Evolutionary conservation across 371 early-diverging fungal genomes (phyloP).

Genomic region (Apophysomyces variabilis): DNA sequence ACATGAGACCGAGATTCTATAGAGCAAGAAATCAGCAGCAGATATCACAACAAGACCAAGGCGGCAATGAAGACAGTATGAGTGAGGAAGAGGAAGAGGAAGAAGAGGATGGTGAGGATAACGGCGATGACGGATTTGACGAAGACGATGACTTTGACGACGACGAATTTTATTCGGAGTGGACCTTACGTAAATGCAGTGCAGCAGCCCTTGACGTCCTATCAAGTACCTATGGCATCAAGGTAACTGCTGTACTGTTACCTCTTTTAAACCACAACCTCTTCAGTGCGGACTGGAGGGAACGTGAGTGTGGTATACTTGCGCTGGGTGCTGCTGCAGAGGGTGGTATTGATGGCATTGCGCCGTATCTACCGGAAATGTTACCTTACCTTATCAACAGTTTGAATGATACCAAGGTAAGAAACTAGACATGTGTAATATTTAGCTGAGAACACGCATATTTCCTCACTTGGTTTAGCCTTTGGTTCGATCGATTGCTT

Average conservation of each 20-base stretch:
- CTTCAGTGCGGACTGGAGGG: slow-evolving; percentile 83
- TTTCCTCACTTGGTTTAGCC: slow-evolving; percentile 53
- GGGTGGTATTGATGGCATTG: slow-evolving; percentile 81
- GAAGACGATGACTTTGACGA: slow-evolving; percentile 86
- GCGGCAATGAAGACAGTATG: slow-evolving; percentile 23
- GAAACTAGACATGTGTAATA: not conserved
- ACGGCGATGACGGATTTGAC: slow-evolving; percentile 59
- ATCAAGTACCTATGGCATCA: slow-evolving; percentile 77
- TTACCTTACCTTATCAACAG: slow-evolving; percentile 80
- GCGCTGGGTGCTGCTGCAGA: slow-evolving; percentile 97
- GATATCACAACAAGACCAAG: slow-evolving; percentile 61
- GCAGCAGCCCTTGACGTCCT: slow-evolving; percentile 93
- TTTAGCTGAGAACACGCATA: not conserved
- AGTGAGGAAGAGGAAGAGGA: slow-evolving; percentile 37
- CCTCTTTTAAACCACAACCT: slow-evolving; percentile 81
- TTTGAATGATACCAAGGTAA: slow-evolving; percentile 77
- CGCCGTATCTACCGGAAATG: slow-evolving; percentile 84
- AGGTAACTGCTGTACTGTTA: slow-evolving; percentile 74
- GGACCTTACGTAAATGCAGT: slow-evolving; percentile 96
- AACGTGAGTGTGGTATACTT: slow-evolving; percentile 90
- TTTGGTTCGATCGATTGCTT: slow-evolving; percentile 90
- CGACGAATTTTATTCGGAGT: slow-evolving; percentile 87
- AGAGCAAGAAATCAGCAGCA: slow-evolving; percentile 46
- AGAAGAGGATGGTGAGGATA: slow-evolving; percentile 70
- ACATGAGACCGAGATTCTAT: slow-evolving; percentile 85